phyloP scores from a whole-genome alignment of 371 early-diverging fungal species.

The Mortierella sp. region DNA sequence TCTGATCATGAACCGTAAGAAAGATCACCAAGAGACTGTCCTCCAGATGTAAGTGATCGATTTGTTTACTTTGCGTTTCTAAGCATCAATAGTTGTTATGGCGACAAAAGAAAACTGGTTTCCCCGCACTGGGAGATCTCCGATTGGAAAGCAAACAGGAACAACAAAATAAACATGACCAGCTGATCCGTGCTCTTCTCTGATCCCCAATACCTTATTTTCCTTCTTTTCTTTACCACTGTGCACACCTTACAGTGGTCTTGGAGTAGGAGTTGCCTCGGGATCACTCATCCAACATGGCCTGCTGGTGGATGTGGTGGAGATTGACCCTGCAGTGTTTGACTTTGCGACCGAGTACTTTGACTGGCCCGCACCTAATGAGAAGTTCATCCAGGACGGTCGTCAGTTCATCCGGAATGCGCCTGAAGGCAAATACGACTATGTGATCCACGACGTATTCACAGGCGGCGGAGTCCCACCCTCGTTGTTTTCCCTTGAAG shows the following conservation, averaged over 20 bases:
- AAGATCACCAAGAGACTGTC: constrained; percentile 39
- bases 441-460: constrained; percentile 91
- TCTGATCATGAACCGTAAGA: constrained; percentile 57
- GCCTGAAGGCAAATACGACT: constrained; percentile 72
- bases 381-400: constrained; percentile 77
- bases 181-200: neutral
- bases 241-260: constrained; percentile 63
- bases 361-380: constrained; percentile 65
- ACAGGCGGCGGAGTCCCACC: constrained; percentile 84
- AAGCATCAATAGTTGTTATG: neutral
- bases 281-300: constrained; percentile 70
- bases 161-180: constrained; percentile 12
- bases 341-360: constrained; percentile 78
- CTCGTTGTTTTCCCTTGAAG: constrained; percentile 77
- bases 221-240: neutral
- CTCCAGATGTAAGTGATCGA: constrained; percentile 46
- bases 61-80: constrained; percentile 2
- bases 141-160: neutral
- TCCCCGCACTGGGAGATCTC: neutral
- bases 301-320: constrained; percentile 79
- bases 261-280: constrained; percentile 86
- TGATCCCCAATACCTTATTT: neutral
- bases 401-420: constrained; percentile 72
- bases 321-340: constrained; percentile 81
- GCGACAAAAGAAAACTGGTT: constrained; percentile 17